Evolutionary conservation across 345 rosid species (phyloP).

Genomic region (Linum tenue): DNA sequence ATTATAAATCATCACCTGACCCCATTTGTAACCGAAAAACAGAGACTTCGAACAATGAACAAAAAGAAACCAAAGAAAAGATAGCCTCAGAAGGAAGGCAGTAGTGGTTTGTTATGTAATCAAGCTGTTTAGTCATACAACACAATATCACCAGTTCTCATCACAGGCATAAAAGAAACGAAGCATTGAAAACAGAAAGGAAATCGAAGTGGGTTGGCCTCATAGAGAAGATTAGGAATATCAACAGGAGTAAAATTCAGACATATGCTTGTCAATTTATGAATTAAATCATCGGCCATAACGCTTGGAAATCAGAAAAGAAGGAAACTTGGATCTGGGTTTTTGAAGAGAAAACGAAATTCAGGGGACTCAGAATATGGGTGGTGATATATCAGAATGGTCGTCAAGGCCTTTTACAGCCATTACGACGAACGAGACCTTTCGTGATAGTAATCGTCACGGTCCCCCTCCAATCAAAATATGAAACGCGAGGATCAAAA

Average conservation of each 20-base stretch:
- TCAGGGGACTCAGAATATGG: constrained; percentile 73
- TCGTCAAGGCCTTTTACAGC: constrained; percentile 75
- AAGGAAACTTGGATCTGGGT: not conserved
- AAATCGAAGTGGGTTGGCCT: constrained; percentile 31
- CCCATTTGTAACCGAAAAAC: constrained; percentile 1
- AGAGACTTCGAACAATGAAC: no score
- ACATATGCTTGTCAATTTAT: constrained; percentile 78
- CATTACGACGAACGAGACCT: constrained; percentile 99
- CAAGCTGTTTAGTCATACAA: constrained; percentile 24
- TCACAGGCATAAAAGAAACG: constrained; percentile 19
- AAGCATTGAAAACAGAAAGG: not conserved
- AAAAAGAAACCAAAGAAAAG: no score
- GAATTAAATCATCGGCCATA: constrained; percentile 62
- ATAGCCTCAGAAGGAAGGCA: constrained; percentile 71
- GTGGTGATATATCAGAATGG: constrained; percentile 98
- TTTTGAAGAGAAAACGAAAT: not conserved
- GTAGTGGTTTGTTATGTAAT: constrained; percentile 39
- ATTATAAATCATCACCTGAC: constrained; percentile 54
- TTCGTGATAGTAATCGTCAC: constrained; percentile 51
- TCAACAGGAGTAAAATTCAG: constrained; percentile 54
- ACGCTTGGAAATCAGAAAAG: accelerated
- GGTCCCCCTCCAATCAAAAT: constrained; percentile 26
- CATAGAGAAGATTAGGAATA: constrained; percentile 83
- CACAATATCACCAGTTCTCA: constrained; percentile 23
- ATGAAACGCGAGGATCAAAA: no score